phyloP scores from a whole-genome alignment of 2,329 filamentous ascomycete genomes.

The Aciculosporium take region DNA sequence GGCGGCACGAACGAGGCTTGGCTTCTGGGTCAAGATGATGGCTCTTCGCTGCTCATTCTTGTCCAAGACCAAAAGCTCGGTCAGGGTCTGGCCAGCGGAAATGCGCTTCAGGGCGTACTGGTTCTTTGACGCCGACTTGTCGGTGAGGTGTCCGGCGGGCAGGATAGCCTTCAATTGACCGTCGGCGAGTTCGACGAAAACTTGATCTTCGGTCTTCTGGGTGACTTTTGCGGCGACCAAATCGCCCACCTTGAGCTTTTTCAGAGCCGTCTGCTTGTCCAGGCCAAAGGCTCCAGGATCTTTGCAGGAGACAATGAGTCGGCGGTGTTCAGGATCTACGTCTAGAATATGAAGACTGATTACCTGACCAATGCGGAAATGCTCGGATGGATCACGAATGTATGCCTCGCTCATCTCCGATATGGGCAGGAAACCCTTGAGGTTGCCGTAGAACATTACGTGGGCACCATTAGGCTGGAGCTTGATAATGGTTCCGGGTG shows the following conservation, averaged over 20 bases:
- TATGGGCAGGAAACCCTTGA: constrained; percentile 79
- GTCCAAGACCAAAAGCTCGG: constrained; percentile 72
- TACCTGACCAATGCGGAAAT: constrained; percentile 83
- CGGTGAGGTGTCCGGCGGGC: constrained; percentile 64
- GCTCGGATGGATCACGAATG: constrained; percentile 75
- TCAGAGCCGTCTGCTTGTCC: constrained; percentile 63
- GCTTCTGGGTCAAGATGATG: constrained; percentile 69
- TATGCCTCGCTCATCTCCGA: constrained; percentile 97
- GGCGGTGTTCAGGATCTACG: constrained; percentile 54
- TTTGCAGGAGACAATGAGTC: constrained; percentile 84
- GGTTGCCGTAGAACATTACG: constrained; percentile 77
- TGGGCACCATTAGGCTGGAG: constrained; percentile 66
- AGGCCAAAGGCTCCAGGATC: constrained; percentile 64
- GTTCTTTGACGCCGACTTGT: constrained; percentile 70
- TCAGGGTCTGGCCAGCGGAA: constrained; percentile 67
- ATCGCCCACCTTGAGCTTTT: constrained; percentile 57
- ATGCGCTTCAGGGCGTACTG: constrained; percentile 66
- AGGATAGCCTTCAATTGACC: constrained; percentile 66
- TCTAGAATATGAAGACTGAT: constrained; percentile 80
- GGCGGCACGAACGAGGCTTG: constrained; percentile 62
- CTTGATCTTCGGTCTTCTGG: constrained; percentile 65
- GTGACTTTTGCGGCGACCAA: constrained; percentile 65
- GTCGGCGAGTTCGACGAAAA: constrained; percentile 62
- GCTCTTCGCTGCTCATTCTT: constrained; percentile 67
- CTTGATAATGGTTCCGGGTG: constrained; percentile 76